Conservation (phyloP, 345 rosid genomes). For the Cardiospermum halicacabum region DNA sequence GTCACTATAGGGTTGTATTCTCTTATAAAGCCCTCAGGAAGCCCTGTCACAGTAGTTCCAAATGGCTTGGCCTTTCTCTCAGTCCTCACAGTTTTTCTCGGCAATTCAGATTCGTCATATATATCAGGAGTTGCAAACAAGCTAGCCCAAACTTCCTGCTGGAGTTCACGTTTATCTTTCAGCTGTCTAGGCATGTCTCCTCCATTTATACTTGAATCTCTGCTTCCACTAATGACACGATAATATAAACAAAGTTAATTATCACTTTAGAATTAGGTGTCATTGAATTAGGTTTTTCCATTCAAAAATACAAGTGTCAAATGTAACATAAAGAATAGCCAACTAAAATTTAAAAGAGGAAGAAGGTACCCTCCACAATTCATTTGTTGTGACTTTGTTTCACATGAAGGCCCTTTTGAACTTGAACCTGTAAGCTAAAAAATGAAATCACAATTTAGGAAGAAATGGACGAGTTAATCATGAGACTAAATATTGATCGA, state of each 20-base stretch:
- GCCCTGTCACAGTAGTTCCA: constrained; percentile 33
- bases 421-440: constrained; percentile 20
- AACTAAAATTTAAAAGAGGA: neutral
- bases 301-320: constrained; percentile 3
- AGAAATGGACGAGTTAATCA: neutral
- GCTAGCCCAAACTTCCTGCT: constrained; percentile 38
- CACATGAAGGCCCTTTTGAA: constrained; percentile 18
- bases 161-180: constrained; percentile 28
- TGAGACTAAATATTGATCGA: neutral
- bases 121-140: constrained; percentile 29
- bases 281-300: neutral
- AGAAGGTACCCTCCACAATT: constrained; percentile 18
- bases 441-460: constrained; percentile 1
- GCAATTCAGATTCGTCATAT: constrained; percentile 21
- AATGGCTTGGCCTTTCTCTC: constrained; percentile 24
- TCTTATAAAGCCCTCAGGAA: constrained; percentile 22
- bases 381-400: neutral
- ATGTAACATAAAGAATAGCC: constrained; percentile 6
- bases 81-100: constrained; percentile 16
- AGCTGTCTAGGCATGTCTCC: constrained; percentile 16
- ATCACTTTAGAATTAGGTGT: neutral
- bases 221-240: constrained; percentile 5
- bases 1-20: constrained; percentile 13
- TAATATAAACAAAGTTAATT: neutral
- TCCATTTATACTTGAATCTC: constrained; percentile 17